Conservation (phyloP, 352 stramenopile genomes). For the Thraustochytrium sp. region DNA sequence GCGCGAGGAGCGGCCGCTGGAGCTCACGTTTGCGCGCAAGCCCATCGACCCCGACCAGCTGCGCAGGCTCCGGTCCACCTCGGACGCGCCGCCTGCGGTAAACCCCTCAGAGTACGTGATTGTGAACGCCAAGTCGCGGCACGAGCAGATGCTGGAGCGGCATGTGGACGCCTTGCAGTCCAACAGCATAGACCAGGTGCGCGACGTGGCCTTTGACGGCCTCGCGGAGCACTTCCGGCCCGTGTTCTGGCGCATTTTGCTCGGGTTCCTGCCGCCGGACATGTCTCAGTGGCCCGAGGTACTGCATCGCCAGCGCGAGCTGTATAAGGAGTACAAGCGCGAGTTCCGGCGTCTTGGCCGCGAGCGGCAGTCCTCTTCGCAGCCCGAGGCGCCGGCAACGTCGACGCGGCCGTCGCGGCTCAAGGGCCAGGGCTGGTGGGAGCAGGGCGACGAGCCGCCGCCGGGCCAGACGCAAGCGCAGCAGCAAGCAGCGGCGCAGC, state of each 20-base stretch:
- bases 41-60: neutral
- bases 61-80: neutral
- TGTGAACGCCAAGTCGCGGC: neutral
- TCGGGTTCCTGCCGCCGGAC: neutral
- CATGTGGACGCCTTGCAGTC: neutral
- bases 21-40: neutral
- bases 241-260: slow-evolving; percentile 16
- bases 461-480: neutral
- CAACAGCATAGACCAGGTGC: neutral
- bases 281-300: neutral
- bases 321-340: slow-evolving; percentile 32
- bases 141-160: neutral
- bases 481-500: neutral
- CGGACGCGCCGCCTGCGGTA: neutral
- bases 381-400: neutral
- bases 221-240: neutral
- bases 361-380: neutral
- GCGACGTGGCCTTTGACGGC: neutral
- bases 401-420: slow-evolving; percentile 1
- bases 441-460: neutral
- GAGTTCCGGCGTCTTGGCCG: neutral
- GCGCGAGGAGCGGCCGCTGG: neutral
- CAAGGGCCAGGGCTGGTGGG: slow-evolving; percentile 34
- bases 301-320: neutral
- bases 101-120: neutral